phyloP scores from a whole-genome alignment of 495 filamentous ascomycete genomes.

The Pyrenopolyporus hunteri region DNA sequence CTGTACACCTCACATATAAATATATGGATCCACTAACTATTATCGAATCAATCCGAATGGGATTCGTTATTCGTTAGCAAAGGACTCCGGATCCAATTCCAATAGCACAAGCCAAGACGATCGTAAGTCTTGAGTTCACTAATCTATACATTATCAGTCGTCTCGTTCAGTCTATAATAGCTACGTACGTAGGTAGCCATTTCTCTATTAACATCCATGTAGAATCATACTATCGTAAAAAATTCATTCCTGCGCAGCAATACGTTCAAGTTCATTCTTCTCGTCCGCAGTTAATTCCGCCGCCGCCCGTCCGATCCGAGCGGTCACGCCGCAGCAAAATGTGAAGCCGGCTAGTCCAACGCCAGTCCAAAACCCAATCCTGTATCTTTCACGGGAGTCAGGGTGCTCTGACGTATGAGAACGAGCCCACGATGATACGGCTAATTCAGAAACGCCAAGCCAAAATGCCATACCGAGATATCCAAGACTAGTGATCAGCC shows the following conservation, averaged over 20 bases:
- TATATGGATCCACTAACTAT: no score
- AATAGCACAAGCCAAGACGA: no score
- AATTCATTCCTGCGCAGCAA: not conserved
- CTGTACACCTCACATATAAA: no score
- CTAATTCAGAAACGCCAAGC: conserved; percentile 76
- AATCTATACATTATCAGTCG: no score
- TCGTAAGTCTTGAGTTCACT: no score
- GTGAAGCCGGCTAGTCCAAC: conserved; percentile 64
- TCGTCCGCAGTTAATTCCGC: conserved; percentile 75
- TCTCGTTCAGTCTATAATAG: no score
- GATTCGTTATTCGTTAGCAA: no score
- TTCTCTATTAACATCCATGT: not conserved
- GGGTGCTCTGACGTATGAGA: conserved; percentile 48
- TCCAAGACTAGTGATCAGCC: conserved; percentile 58
- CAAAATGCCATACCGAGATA: conserved; percentile 86
- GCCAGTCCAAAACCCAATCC: conserved; percentile 72
- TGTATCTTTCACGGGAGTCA: conserved; percentile 58
- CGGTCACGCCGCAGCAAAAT: conserved; percentile 62
- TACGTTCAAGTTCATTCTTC: conserved; percentile 41
- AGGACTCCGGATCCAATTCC: no score
- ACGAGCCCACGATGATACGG: conserved; percentile 56
- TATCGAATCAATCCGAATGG: no score
- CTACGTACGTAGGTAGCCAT: no score
- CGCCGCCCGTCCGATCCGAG: conserved; percentile 69
- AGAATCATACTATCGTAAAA: not conserved